Evolutionary conservation across 192 early-diverging fungal genomes (phyloP), one percentile per base, ranked within the genome.

Genomic region (Rhizophagus prolifer): DNA sequence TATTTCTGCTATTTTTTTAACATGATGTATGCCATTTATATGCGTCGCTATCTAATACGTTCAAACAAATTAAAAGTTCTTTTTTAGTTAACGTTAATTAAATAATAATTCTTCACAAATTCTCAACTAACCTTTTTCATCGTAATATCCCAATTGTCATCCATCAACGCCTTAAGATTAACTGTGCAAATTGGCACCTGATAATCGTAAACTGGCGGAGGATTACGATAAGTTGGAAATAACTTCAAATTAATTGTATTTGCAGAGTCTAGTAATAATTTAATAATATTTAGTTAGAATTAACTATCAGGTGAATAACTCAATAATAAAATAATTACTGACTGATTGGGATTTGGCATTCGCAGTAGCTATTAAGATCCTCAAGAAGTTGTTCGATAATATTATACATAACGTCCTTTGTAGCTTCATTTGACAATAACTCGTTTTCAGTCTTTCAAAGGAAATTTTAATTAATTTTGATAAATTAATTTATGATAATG

Each of bases 111-210:
- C 19, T 36, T n/a, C 19, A 36, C n/a, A 67, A 67, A 31, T 13
- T 58, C 9, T 28, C 3, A 26, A n/a, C 67, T 23, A 77, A 88
- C 89, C 46, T 88, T 86, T 74, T 84, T 89, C 77, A 98, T 88
- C 0, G 94, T 95, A 79, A 99, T 87, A 80, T 99, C 98, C 96
- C 97, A 99, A 81, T 94, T 88, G 23, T 91, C 85, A 73, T 93
- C 92, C 78, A 90, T 87, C 7, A 90, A 76, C 9, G 77, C 79
- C 23, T 87, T 82, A 38, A 92, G 78, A 80, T 94, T 87, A 8
- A 94, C 90, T 34, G 92, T 90, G 16, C 86, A 84, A 10, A 96
- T 91, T 4, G 95, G 95, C 0, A 96, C 95, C 41, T 94, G 90
- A 78, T 93, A 92, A 72, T 95, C 93, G 58, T 91, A 83, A 1